Evolutionary conservation across 768 basidiomycete species (phyloP).

Genomic region (Lactarius quietus): DNA sequence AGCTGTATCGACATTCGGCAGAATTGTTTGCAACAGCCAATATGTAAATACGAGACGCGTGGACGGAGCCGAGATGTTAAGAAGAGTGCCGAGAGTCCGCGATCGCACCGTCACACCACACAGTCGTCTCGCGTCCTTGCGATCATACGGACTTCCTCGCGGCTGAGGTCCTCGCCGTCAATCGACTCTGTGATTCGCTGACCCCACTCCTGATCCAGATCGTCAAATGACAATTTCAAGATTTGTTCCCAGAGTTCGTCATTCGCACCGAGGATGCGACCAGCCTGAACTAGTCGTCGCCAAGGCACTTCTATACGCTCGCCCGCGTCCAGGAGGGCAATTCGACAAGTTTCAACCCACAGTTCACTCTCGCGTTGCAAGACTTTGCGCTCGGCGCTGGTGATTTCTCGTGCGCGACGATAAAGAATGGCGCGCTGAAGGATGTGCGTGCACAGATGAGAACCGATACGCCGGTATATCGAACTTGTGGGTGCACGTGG

Average conservation of each 20-base stretch:
- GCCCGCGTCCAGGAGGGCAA: slow-evolving; percentile 48
- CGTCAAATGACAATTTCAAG: slow-evolving; percentile 4
- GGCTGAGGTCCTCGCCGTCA: slow-evolving; percentile 57
- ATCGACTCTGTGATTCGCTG: slow-evolving; percentile 46
- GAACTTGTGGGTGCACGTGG: slow-evolving; percentile 53
- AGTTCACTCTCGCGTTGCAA: slow-evolving; percentile 72
- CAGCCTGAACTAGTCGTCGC: slow-evolving; percentile 67
- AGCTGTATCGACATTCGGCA: too few species aligned
- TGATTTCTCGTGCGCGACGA: slow-evolving; percentile 61
- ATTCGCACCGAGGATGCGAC: slow-evolving; percentile 60
- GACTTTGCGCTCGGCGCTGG: slow-evolving; percentile 53
- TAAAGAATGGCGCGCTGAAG: slow-evolving; percentile 79
- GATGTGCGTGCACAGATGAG: slow-evolving; percentile 71
- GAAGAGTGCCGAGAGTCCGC: too few species aligned
- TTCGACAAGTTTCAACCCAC: slow-evolving; percentile 77
- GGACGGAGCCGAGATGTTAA: too few species aligned
- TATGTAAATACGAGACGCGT: too few species aligned
- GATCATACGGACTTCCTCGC: slow-evolving; percentile 58
- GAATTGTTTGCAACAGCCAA: too few species aligned
- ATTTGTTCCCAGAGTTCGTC: slow-evolving; percentile 28
- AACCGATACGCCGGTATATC: slow-evolving; percentile 72
- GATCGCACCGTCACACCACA: slow-evolving; percentile 23
- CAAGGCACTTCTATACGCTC: slow-evolving; percentile 72
- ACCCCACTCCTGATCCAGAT: slow-evolving; percentile 47
- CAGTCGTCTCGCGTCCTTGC: slow-evolving; percentile 47